Evolutionary conservation across 2,329 filamentous ascomycete genomes (phyloP).

Genomic region (Thelonectria blattea): DNA sequence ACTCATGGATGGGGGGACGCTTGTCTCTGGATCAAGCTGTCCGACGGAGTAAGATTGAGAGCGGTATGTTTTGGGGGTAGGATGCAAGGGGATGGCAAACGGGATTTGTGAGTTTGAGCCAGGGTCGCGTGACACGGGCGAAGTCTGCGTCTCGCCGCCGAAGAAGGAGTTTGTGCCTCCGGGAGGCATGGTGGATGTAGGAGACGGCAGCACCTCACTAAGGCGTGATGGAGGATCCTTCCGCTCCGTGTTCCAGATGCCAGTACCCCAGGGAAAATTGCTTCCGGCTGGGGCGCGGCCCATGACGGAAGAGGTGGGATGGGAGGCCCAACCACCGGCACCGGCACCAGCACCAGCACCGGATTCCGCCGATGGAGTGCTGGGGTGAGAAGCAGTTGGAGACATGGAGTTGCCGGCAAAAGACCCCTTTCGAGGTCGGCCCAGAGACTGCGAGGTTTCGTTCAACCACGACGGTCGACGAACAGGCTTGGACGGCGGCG

Average conservation of each 20-base stretch:
- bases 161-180: conserved; percentile 56
- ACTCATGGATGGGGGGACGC: conserved; percentile 48
- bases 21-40: conserved; percentile 76
- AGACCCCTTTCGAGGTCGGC: conserved; percentile 75
- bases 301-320: conserved; percentile 54
- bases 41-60: conserved; percentile 98
- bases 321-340: conserved; percentile 60
- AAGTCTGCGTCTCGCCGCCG: conserved; percentile 56
- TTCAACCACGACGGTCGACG: conserved; percentile 86
- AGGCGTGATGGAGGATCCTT: conserved; percentile 79
- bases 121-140: conserved; percentile 58
- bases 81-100: conserved; percentile 86
- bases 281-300: conserved; percentile 55
- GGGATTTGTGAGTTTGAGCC: conserved; percentile 72
- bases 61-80: conserved; percentile 89
- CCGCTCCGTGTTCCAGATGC: conserved; percentile 82
- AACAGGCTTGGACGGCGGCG: conserved; percentile 64
- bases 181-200: conserved; percentile 66
- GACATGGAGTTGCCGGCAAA: conserved; percentile 79
- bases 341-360: conserved; percentile 52
- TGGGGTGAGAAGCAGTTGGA: conserved; percentile 79
- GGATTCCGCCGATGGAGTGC: conserved; percentile 74
- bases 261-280: conserved; percentile 75
- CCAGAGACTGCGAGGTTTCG: conserved; percentile 71
- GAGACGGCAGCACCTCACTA: conserved; percentile 76